A percentile compares a stretch with the other conserved stretches of the same genome.
phyloP scores from a whole-genome alignment of 352 stramenopile genomes.

The Thraustotheca clavata region DNA sequence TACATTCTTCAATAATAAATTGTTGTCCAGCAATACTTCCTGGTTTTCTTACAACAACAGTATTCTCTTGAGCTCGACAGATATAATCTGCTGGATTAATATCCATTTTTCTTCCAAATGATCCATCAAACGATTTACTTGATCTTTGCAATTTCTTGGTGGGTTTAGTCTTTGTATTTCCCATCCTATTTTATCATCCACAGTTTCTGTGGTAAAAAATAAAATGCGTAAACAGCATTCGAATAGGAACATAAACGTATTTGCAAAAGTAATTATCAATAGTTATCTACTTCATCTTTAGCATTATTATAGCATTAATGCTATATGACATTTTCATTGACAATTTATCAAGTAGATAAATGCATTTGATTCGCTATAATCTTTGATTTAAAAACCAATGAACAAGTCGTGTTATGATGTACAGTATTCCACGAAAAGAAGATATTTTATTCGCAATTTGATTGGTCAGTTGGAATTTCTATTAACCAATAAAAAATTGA shows the following conservation, averaged over 20 bases:
- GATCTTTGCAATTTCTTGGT: background rate
- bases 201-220: background rate
- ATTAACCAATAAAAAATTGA: too few species aligned
- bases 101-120: constrained; percentile 50
- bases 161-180: constrained; percentile 1
- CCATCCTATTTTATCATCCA: background rate
- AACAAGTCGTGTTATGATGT: too few species aligned
- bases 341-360: too few species aligned
- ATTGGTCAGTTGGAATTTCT: too few species aligned
- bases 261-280: too few species aligned
- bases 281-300: too few species aligned
- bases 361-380: too few species aligned
- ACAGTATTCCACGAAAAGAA: too few species aligned
- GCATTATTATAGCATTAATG: too few species aligned
- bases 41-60: constrained; percentile 42
- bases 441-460: too few species aligned
- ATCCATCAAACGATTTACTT: constrained; percentile 21
- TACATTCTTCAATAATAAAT: constrained; percentile 66
- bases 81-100: constrained; percentile 67
- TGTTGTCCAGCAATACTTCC: constrained; percentile 67
- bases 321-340: too few species aligned
- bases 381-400: too few species aligned
- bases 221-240: background rate
- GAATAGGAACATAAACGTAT: background rate
- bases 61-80: constrained; percentile 37